Conservation (phyloP, 1,284 basidiomycete species). For the Heterobasidion irregulare region DNA sequence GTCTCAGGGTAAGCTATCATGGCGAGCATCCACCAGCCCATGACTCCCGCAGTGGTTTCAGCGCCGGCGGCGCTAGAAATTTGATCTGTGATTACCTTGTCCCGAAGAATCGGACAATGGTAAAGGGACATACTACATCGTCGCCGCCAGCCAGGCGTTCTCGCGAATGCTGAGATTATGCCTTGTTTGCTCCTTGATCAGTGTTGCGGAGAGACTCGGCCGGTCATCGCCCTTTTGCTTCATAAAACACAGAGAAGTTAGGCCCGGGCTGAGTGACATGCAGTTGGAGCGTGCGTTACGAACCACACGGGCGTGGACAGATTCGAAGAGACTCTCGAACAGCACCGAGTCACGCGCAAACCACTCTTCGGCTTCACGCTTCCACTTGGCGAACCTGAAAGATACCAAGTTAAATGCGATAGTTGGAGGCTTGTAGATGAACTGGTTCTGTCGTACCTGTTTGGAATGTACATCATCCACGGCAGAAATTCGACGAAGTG, state of each 20-base stretch:
- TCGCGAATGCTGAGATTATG: neutral
- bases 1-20: slow-evolving; percentile 11
- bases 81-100: neutral
- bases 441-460: neutral
- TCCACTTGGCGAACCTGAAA: slow-evolving; percentile 6
- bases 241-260: neutral
- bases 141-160: slow-evolving; percentile 3
- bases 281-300: neutral
- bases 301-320: neutral
- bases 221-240: neutral
- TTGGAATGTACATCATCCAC: slow-evolving; percentile 3
- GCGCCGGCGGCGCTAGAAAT: slow-evolving; percentile 1
- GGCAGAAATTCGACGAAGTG: slow-evolving; percentile 4
- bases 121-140: slow-evolving; percentile 1
- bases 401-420: neutral
- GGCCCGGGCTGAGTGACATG: neutral
- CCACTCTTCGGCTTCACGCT: slow-evolving; percentile 4
- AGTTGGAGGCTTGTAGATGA: neutral
- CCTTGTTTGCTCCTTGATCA: neutral
- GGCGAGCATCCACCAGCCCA: slow-evolving; percentile 8
- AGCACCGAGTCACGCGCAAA: slow-evolving; percentile 1
- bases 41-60: slow-evolving; percentile 8
- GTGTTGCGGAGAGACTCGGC: neutral
- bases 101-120: neutral
- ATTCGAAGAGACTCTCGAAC: slow-evolving; percentile 2